A percentile compares a stretch with the other conserved stretches of the same genome.
These are phyloP conservation scores for Ophiostoma sp. DNA, from an alignment of 2,329 filamentous ascomycete genomes.

Conservation along the genomic window DNA sequence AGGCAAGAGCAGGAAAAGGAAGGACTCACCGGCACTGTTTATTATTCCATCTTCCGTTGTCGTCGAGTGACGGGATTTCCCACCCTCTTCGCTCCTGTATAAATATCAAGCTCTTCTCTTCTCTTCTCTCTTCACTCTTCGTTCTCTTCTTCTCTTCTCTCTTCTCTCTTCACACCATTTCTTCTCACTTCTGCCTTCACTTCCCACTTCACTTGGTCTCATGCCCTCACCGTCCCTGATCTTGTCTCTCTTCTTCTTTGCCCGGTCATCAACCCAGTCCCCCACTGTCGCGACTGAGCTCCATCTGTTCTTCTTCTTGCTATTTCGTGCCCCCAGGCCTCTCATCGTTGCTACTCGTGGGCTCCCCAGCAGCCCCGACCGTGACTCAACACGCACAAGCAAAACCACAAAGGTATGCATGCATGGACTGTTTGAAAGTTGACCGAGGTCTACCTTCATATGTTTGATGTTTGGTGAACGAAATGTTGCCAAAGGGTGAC, in stretches of 20 bases:
- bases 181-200: background rate
- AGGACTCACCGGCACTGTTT: background rate
- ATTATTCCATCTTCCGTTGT: background rate
- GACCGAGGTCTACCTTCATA: slow-evolving; percentile 2
- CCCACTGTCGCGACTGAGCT: too few relatives aligned
- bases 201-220: too few relatives aligned
- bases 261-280: too few relatives aligned
- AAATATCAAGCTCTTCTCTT: background rate
- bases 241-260: too few relatives aligned
- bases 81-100: background rate
- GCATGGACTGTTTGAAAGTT: slow-evolving; percentile 4
- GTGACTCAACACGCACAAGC: background rate
- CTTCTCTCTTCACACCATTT: background rate
- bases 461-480: slow-evolving; percentile 3
- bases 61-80: background rate
- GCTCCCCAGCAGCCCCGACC: background rate
- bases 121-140: background rate
- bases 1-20: background rate
- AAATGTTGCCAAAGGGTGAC: slow-evolving; percentile 1
- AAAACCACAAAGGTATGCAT: background rate
- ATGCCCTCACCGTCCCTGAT: too few relatives aligned
- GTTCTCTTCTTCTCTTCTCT: background rate
- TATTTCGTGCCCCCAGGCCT: background rate
- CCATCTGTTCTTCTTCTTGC: too few relatives aligned
- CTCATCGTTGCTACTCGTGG: background rate